phyloP scores from a whole-genome alignment of 305 asterid species.

The Caryopteris hybrid region DNA sequence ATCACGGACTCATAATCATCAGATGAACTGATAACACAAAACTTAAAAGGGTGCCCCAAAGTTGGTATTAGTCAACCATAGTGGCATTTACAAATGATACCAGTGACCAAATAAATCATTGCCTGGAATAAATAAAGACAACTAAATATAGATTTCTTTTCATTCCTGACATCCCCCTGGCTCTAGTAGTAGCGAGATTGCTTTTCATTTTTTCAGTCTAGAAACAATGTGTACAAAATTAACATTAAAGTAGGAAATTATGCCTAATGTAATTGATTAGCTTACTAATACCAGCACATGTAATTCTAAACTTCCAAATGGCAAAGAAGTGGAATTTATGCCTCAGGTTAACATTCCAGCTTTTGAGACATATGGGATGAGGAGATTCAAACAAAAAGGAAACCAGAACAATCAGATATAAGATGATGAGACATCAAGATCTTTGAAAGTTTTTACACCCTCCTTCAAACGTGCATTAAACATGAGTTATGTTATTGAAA shows the following conservation, averaged over 20 bases:
- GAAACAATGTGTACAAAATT: neutral
- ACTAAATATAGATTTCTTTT: neutral
- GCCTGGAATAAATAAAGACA: neutral
- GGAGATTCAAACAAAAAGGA: neutral
- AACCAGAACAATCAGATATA: neutral
- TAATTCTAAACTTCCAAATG: neutral
- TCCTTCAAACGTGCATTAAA: neutral
- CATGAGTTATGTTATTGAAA: neutral
- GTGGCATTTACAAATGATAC: neutral
- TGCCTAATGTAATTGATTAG: neutral
- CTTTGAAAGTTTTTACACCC: neutral
- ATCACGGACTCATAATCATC: conserved; percentile 8
- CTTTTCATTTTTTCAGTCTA: neutral
- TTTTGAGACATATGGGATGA: neutral
- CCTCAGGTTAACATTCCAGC: conserved; percentile 1
- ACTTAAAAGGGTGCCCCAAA: neutral
- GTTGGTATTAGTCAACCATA: neutral
- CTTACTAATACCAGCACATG: conserved; percentile 1
- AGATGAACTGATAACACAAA: neutral
- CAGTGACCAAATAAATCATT: neutral
- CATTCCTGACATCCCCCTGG: neutral
- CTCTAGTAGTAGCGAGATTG: neutral
- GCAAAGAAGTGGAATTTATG: neutral
- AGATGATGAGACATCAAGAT: neutral
- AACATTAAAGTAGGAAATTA: neutral